Evolutionary conservation across 179 eudicot species (phyloP).

Genomic region (Heliamphora pulchella): DNA sequence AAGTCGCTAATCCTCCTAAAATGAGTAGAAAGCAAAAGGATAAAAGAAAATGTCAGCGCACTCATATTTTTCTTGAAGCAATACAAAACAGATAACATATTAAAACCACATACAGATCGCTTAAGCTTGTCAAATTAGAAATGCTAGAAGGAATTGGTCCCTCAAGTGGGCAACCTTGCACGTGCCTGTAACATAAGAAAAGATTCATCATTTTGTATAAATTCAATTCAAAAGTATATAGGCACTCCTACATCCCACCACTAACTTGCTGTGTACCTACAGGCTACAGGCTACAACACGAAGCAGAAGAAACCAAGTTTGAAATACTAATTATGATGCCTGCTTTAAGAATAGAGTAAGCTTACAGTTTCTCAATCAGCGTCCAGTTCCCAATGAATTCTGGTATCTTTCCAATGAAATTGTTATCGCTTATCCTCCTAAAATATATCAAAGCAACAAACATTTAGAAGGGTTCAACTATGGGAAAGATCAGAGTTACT

Average conservation of each 20-base stretch:
- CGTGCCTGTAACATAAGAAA: constrained; percentile 31
- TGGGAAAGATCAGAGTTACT: neutral
- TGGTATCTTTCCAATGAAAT: constrained; percentile 47
- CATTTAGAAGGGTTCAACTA: constrained; percentile 1
- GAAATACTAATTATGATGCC: neutral
- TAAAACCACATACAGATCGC: constrained; percentile 37
- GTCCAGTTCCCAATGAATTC: constrained; percentile 42
- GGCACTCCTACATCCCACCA: too few relatives aligned
- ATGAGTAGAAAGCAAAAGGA: neutral
- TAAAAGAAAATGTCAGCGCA: neutral
- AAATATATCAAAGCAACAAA: constrained; percentile 13
- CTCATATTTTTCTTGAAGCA: neutral
- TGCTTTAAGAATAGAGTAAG: neutral
- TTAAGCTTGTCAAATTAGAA: constrained; percentile 39
- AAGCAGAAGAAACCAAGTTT: neutral
- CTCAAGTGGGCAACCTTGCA: constrained; percentile 48
- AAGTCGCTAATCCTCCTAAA: constrained; percentile 55
- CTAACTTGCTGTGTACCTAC: neutral
- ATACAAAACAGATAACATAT: neutral
- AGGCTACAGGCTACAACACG: neutral
- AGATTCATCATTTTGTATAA: neutral
- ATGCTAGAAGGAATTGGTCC: constrained; percentile 55
- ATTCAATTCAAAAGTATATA: neutral
- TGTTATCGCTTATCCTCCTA: constrained; percentile 54
- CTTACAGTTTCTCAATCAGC: constrained; percentile 48